These are phyloP conservation scores for Chrysoporthe cubensis DNA, from an alignment of 2,329 filamentous ascomycete genomes.

Conservation along the genomic window DNA sequence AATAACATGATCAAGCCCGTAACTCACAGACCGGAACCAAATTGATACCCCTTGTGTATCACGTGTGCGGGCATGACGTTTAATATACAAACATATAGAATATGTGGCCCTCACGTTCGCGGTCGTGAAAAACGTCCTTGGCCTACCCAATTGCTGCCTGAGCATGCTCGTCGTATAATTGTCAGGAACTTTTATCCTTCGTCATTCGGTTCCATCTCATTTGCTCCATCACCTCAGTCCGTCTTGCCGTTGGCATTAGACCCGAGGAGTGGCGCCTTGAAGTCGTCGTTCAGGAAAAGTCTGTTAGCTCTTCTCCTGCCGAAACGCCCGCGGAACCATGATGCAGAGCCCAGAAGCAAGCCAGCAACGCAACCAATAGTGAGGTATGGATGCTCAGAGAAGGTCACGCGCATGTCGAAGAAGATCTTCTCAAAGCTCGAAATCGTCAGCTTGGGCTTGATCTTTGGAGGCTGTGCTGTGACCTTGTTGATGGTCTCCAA, in stretches of 20 bases:
- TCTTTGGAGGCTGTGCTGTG: conserved; percentile 68
- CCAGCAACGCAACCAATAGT: conserved; percentile 61
- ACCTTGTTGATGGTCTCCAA: conserved; percentile 82
- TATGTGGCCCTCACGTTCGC: conserved; percentile 11
- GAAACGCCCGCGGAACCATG: conserved; percentile 59
- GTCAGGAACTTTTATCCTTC: not conserved
- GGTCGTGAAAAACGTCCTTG: not conserved
- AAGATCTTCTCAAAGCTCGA: conserved; percentile 73
- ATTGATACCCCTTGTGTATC: conserved; percentile 19
- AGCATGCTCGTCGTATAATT: not conserved
- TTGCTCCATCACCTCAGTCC: conserved; percentile 43
- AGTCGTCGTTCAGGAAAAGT: conserved; percentile 61
- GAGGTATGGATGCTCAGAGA: conserved; percentile 63
- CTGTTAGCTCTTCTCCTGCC: conserved; percentile 62
- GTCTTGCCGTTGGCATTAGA: conserved; percentile 53
- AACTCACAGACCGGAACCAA: conserved; percentile 1
- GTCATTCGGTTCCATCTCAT: conserved; percentile 23
- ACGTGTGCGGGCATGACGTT: conserved; percentile 21
- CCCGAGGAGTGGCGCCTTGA: conserved; percentile 67
- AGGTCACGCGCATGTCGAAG: conserved; percentile 64
- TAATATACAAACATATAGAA: conserved; percentile 27
- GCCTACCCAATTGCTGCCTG: not conserved
- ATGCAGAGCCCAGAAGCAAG: conserved; percentile 55
- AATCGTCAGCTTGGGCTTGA: conserved; percentile 78
- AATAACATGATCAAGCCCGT: not conserved